Evolutionary conservation across 306 rosid species (phyloP), one percentile per base, ranked within the genome.

Genomic region (Sphenostylis stenocarpa): DNA sequence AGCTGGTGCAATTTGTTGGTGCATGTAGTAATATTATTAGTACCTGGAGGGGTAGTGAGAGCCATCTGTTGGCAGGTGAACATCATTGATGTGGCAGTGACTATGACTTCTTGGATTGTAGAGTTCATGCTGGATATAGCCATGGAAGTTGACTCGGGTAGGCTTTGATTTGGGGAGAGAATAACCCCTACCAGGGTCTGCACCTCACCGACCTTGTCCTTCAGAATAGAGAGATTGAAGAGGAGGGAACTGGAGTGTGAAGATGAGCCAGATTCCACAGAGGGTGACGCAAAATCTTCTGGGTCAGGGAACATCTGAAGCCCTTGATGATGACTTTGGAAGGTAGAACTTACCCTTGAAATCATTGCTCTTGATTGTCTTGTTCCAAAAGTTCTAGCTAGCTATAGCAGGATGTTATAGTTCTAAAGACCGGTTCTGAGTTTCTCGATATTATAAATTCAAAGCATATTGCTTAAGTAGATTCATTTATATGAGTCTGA

Each of bases 81-180:
- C 91, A 88, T 62, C 93, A 95, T 92, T 3, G 99, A 88, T 17
- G 97, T 83, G 29, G 97, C 85, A 17, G 93, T 82, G 33, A 82
- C 80, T 49, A 95, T 83, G 80, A 95, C 81, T 57, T 95, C 99
- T 60, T 95, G 96, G 81, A 92, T 79, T 23, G 89, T 70, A 11
- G 89, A 83, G 71, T 73, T 89, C 84, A 87, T 72, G 83, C 80
- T 79, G 1, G 90, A 85, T 19, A 87, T 39, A n/a, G 91, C 87
- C 16, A 85, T 11, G 23, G 88, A 73, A 17, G 85, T 61, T 58
- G 88, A 70, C 34, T 82, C 90, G 0, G 75, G 77, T 14, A 45
- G 69, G 79, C 13, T 71, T 75, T 48, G 84, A 20, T 75, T 53
- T 24, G 90, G 83, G 62, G 91, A 77, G 70, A 88, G 75, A n/a